phyloP scores from a whole-genome alignment of 352 stramenopile genomes.

The Globisporangium spiculum region DNA sequence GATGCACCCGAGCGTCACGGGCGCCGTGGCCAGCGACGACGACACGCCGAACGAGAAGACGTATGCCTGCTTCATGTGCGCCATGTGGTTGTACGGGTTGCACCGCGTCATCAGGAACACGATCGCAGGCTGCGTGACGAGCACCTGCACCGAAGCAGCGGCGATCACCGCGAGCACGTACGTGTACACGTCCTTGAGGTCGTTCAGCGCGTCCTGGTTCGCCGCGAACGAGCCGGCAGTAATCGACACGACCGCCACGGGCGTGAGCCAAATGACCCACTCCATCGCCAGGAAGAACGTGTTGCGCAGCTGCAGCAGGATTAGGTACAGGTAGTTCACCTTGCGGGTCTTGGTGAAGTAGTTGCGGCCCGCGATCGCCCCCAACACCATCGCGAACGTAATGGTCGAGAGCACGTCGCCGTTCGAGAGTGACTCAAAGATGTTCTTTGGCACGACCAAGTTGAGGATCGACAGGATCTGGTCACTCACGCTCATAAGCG shows the following conservation, averaged over 20 bases:
- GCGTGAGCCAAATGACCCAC: slow-evolving; percentile 66
- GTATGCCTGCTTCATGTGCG: slow-evolving; percentile 59
- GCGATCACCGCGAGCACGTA: slow-evolving; percentile 43
- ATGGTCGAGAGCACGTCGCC: slow-evolving; percentile 60
- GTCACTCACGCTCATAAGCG: slow-evolving; percentile 48
- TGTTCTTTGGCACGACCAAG: slow-evolving; percentile 63
- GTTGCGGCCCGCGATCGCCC: slow-evolving; percentile 47
- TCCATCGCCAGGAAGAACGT: slow-evolving; percentile 70
- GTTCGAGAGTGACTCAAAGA: slow-evolving; percentile 47
- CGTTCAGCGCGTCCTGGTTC: slow-evolving; percentile 35
- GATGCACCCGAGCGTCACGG: slow-evolving; percentile 59
- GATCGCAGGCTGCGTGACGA: slow-evolving; percentile 49
- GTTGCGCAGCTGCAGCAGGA: slow-evolving; percentile 65
- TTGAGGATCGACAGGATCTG: slow-evolving; percentile 60
- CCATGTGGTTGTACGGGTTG: slow-evolving; percentile 74
- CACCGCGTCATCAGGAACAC: slow-evolving; percentile 60
- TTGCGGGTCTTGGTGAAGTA: slow-evolving; percentile 58
- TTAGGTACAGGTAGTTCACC: slow-evolving; percentile 69
- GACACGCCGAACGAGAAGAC: slow-evolving; percentile 62
- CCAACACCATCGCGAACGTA: slow-evolving; percentile 67
- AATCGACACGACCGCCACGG: slow-evolving; percentile 60
- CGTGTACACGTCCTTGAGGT: slow-evolving; percentile 50
- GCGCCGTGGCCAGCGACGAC: slow-evolving; percentile 41
- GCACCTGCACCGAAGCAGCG: slow-evolving; percentile 35
- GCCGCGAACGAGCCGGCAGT: slow-evolving; percentile 56